phyloP scores from a whole-genome alignment of 75 land plant species.

The Ceratopteris richardii region DNA sequence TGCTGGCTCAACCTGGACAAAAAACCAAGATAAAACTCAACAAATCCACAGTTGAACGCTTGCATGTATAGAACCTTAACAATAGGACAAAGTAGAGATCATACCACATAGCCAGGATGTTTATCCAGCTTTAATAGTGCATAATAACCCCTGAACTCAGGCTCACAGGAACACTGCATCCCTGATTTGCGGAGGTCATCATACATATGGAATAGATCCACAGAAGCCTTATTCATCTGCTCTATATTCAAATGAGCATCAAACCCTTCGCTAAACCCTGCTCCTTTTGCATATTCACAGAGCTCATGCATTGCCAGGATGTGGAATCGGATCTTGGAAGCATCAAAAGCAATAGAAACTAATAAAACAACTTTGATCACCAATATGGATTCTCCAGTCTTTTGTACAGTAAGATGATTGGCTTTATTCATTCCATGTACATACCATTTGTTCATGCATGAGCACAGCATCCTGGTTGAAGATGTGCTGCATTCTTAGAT shows the following conservation, averaged over 20 bases:
- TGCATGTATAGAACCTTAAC: too few species aligned
- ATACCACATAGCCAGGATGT: constrained; percentile 94
- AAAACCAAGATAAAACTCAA: neutral
- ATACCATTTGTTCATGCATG: constrained; percentile 97
- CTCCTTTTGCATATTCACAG: constrained; percentile 87
- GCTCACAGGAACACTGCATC: constrained; percentile 51
- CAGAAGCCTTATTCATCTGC: constrained; percentile 98
- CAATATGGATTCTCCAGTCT: neutral
- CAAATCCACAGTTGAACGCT: too few species aligned
- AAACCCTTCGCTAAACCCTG: constrained; percentile 96
- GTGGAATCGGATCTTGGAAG: constrained; percentile 80
- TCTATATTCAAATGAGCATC: constrained; percentile 98
- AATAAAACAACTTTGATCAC: neutral
- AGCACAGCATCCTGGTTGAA: constrained; percentile 64
- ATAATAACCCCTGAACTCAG: constrained; percentile 94
- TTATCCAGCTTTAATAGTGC: constrained; percentile 92
- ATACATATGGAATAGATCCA: constrained; percentile 93
- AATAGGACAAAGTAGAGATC: too few species aligned
- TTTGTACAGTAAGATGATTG: too few species aligned
- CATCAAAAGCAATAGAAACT: neutral
- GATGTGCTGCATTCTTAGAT: constrained; percentile 95
- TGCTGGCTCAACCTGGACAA: constrained; percentile 81
- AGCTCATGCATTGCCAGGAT: constrained; percentile 98
- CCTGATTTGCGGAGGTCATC: constrained; percentile 92
- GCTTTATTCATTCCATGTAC: neutral